These are phyloP conservation scores for Cupressus sempervirens DNA, from an alignment of 75 land plant genomes.

Conservation along the genomic window DNA sequence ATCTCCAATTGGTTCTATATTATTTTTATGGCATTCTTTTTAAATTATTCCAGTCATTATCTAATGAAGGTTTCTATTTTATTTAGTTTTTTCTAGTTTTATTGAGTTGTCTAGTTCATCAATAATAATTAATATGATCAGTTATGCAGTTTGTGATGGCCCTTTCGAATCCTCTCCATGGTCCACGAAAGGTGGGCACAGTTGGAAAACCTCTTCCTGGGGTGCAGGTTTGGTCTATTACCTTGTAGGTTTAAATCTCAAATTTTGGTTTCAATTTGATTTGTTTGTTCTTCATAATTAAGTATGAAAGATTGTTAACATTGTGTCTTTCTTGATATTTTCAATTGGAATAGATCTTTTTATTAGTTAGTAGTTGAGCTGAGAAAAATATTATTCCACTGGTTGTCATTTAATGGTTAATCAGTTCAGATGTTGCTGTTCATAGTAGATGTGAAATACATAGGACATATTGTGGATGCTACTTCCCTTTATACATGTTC, in stretches of 20 bases:
- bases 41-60: background rate
- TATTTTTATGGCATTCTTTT: no score
- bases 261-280: background rate
- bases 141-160: slow-evolving; percentile 88
- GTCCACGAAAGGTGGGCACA: slow-evolving; percentile 73
- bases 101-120: background rate
- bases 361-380: background rate
- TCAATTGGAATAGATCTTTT: background rate
- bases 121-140: background rate
- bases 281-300: background rate
- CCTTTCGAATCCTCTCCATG: slow-evolving; percentile 85
- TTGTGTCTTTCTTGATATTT: background rate
- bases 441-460: background rate
- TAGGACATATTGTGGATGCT: background rate
- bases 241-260: background rate
- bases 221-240: slow-evolving; percentile 56
- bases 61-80: background rate
- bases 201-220: slow-evolving; percentile 94
- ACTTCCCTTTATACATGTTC: background rate
- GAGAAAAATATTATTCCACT: background rate
- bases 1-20: background rate
- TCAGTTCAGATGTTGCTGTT: background rate
- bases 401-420: background rate
- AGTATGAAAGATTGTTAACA: background rate
- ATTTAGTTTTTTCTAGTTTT: background rate